Evolutionary conservation across 345 rosid genomes (phyloP), one percentile per base, ranked within the genome.

Genomic region (Eucalyptus melliodora): DNA sequence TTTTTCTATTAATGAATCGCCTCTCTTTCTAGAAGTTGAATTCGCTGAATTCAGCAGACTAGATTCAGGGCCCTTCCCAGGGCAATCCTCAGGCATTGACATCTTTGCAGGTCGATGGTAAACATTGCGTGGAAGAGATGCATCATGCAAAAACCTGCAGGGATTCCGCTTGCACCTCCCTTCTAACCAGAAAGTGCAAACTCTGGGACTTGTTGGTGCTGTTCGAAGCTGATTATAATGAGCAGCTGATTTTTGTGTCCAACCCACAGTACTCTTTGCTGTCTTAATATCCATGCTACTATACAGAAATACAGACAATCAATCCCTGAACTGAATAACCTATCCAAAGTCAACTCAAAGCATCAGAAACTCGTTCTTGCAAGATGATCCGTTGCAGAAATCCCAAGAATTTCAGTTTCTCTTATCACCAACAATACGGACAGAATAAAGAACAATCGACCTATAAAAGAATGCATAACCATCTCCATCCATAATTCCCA

Each of bases 81-180:
- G 62, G 62, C 14, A 1, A 56, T 56, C 62, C 62, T 26, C 62
- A 24, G 62, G 62, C 12, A 24, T 24, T 10, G 30, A 56, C 62
- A 56, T 12, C 62, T 56, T 56, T 56, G 62, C 62, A 56, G 62
- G 14, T 56, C 30, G 62, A 4, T 24, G 1, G 62, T 56, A 56
- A 24, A 56, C 62, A 56, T 56, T 56, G 62, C 3, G 13, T 56
- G 62, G 62, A 56, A 56, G 62, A 56, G 62, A 56, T 56, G 62
- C 62, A 2, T 56, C 14, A 12, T 56, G 62, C 62, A 24, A 4
- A 56, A 56, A 56, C 30, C 62, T 56, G 62, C 62, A 56, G 30
- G 62, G 62, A 56, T 56, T 56, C 62, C 30, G 62, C 8, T 50
- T 92, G 87, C 95, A 92, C 87, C 40, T 91, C 8, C 93, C 93